Evolutionary conservation across 2,329 filamentous ascomycete species (phyloP).

Genomic region (Calonectria honghensis): DNA sequence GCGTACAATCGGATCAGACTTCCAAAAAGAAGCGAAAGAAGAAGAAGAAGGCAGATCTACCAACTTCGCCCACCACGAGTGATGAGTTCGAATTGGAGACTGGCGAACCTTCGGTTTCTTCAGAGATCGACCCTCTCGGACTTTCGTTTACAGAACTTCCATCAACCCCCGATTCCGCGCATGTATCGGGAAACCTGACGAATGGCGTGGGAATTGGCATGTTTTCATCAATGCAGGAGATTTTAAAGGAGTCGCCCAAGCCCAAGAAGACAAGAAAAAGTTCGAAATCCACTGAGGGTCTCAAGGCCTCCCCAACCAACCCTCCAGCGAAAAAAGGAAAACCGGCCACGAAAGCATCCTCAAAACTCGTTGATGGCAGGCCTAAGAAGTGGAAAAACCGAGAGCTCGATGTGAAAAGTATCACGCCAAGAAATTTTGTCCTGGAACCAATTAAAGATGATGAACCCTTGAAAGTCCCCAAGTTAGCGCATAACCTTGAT

Average conservation of each 20-base stretch:
- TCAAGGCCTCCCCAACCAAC: neutral
- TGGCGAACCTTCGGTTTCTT: neutral
- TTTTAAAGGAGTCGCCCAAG: conserved; percentile 44
- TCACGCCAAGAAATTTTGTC: conserved; percentile 53
- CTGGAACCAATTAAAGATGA: conserved; percentile 58
- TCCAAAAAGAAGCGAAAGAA: conserved; percentile 28
- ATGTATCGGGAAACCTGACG: neutral
- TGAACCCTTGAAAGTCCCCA: conserved; percentile 69
- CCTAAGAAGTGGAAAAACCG: conserved; percentile 17
- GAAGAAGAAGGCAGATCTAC: conserved; percentile 22
- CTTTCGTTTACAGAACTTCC: conserved; percentile 3
- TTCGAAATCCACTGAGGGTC: neutral
- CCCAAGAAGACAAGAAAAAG: no score
- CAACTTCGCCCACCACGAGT: neutral
- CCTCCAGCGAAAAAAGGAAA: neutral
- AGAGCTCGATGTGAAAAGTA: conserved; percentile 54
- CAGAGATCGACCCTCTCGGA: conserved; percentile 13
- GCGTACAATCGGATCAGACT: conserved; percentile 38
- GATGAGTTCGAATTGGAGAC: conserved; percentile 15
- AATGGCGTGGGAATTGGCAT: conserved; percentile 52
- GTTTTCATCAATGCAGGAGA: conserved; percentile 53
- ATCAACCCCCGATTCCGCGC: neutral
- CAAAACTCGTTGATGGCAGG: neutral
- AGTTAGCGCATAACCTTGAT: conserved; percentile 84
- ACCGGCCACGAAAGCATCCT: neutral